phyloP scores from a whole-genome alignment of 495 filamentous ascomycete species.

The Penicillium antarcticum region DNA sequence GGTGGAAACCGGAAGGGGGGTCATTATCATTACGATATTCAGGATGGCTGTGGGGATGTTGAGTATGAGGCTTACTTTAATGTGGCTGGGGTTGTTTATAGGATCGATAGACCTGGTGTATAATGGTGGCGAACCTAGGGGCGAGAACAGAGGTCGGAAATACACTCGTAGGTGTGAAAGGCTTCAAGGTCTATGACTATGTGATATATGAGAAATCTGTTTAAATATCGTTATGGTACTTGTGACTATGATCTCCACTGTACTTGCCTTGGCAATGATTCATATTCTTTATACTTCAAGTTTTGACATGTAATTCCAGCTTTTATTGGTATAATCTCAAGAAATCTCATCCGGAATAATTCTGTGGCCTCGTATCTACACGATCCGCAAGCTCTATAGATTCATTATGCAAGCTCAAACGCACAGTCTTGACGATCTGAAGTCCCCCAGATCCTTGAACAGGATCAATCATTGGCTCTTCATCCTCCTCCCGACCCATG shows the following conservation, averaged over 20 bases:
- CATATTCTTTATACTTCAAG: no score
- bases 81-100: constrained; percentile 29
- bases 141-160: no score
- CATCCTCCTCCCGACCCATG: constrained; percentile 9
- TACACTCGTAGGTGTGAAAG: no score
- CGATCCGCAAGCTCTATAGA: constrained; percentile 11
- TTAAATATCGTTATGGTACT: no score
- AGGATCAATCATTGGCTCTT: constrained; percentile 9
- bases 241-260: no score
- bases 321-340: no score
- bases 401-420: constrained; percentile 11
- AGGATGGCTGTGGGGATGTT: constrained; percentile 20
- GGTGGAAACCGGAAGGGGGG: constrained; percentile 25
- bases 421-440: constrained; percentile 16
- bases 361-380: no score
- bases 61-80: constrained; percentile 43
- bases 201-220: no score
- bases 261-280: no score
- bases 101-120: constrained; percentile 30
- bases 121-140: neutral
- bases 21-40: constrained; percentile 41
- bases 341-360: no score
- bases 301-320: no score
- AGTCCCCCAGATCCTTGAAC: neutral
- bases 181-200: no score